Evolutionary conservation across 2,329 filamentous ascomycete species (phyloP), one percentile per base, ranked within the genome.

Genomic region (Davidsoniella australis): DNA sequence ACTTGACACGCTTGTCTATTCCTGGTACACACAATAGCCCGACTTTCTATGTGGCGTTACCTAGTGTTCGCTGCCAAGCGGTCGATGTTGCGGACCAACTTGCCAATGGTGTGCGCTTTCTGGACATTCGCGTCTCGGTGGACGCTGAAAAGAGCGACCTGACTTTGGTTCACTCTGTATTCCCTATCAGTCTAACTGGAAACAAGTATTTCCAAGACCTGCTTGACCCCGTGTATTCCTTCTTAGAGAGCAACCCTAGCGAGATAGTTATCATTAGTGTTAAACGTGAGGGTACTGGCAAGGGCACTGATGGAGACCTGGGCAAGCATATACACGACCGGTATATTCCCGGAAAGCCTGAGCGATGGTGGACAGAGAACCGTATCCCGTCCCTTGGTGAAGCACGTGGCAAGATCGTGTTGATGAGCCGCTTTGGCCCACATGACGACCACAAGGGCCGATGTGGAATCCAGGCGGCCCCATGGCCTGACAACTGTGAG

Each of bases 11-110:
- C 2, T 76, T 98, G 45, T 91, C 83, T 45, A 91, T 96, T 54
- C 91, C 91, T 0, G 91, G 91, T 55, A 95, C 91, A 0, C 91
- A 98, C 69, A 96, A 98, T 66, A 85, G 84, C 16, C 85, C 91
- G 5, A 93, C 88, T 8, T 82, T 76, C 66, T 73, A 93, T 68
- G 73, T 76, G 45, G 88, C 91, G 10, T 73, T 95, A 4, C 91
- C 91, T 1, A 94, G 86, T 1, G 91, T 96, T 37, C 82, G 91
- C 38, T 96, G 91, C 64, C 91, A 98, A 66, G 80, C 84, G 33
- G 85, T 88, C 16, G 70, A 76, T 53, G 72, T 93, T 4, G 69
- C 71, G 45, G 76, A 81, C 48, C 91, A 98, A 64, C 76, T 98
- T 24, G 71, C 79, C 50, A 89, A 94, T 61, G 91, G 91, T 24